These are phyloP conservation scores for Gnomoniopsis sp. DNA, from an alignment of 2,329 filamentous ascomycete species.

Conservation along the genomic window DNA sequence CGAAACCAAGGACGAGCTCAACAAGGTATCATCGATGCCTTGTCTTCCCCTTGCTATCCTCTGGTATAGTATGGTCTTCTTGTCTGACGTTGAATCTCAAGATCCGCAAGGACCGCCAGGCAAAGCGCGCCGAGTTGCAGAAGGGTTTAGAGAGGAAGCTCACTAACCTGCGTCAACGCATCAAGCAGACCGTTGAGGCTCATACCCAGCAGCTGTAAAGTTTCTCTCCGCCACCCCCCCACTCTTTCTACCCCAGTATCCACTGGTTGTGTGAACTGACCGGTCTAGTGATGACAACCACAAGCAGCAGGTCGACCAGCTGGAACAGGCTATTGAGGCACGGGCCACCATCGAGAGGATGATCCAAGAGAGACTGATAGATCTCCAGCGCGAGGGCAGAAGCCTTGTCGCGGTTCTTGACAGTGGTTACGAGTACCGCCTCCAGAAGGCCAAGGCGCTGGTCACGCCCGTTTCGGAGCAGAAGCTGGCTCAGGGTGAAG, in stretches of 20 bases:
- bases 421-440: slow-evolving; percentile 19
- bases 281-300: slow-evolving; percentile 17
- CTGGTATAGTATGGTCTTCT: neutral
- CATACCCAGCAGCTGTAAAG: slow-evolving; percentile 14
- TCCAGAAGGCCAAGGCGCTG: slow-evolving; percentile 18
- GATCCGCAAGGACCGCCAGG: slow-evolving; percentile 17
- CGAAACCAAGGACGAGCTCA: slow-evolving; percentile 20
- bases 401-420: slow-evolving; percentile 20
- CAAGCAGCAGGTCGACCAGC: slow-evolving; percentile 17
- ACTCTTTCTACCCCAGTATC: neutral
- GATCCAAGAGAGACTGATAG: slow-evolving; percentile 15
- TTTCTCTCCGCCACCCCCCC: too few relatives aligned
- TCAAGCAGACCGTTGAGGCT: slow-evolving; percentile 6
- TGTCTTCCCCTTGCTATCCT: neutral
- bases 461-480: neutral
- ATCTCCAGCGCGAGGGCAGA: slow-evolving; percentile 11
- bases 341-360: slow-evolving; percentile 21
- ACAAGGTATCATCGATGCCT: slow-evolving; percentile 9
- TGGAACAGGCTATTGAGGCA: slow-evolving; percentile 19
- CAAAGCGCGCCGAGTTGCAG: slow-evolving; percentile 13
- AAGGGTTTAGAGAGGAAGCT: slow-evolving; percentile 12
- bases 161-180: slow-evolving; percentile 2
- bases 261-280: neutral
- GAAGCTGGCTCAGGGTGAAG: neutral
- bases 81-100: neutral